Evolutionary conservation across 352 stramenopile genomes (phyloP), one percentile per base, ranked within the genome.

Genomic region (Globisporangium abappressorium): DNA sequence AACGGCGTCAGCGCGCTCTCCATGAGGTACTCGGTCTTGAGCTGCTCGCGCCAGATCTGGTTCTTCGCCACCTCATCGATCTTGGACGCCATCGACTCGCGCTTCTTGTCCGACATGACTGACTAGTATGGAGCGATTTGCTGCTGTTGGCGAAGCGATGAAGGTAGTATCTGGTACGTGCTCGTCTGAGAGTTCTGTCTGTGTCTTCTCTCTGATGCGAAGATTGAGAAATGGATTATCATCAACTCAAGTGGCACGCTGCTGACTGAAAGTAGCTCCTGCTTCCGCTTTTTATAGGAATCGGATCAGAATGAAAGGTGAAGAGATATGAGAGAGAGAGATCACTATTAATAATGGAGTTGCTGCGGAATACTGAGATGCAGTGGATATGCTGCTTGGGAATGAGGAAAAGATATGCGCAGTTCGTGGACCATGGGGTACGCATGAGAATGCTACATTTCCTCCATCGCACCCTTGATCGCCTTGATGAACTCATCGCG

Each of bases 41-140:
- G 80, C 57, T 93, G 87, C 69, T 95, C 87, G n/a, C 87, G 85
- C 85, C 85, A 95, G 73, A 95, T 95, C 77, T 95, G 87, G 69
- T 95, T 95, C 60, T 82, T 80, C 33, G 85, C 82, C 60, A 95
- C 87, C 70, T 95, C 87, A 73, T 93, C 87, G 64, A 89, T 92
- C 75, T 92, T 93, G 63, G 82, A 90, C n/a, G 78, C 77, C 49
- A 87, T 76, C 20, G 85, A 91, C 57, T 92, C 84, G 43, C 80
- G 80, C 70, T 92, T 92, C 64, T 91, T 91, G 72, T 91, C 83
- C 12, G 83, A 68, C 83, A 91, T 91, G 30, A 59, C 60, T 18
- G 15, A 43, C 15, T 43, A 28, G 47, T 11, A 55, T 26, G 8
- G 9, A 55, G n/a, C 26, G n/a, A 5, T 12, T 15, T 55, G 20